A percentile compares a stretch with the other conserved stretches of the same genome.
Evolutionary conservation across 2,329 filamentous ascomycete species (phyloP).

Genomic region (Beauveria caledonica): DNA sequence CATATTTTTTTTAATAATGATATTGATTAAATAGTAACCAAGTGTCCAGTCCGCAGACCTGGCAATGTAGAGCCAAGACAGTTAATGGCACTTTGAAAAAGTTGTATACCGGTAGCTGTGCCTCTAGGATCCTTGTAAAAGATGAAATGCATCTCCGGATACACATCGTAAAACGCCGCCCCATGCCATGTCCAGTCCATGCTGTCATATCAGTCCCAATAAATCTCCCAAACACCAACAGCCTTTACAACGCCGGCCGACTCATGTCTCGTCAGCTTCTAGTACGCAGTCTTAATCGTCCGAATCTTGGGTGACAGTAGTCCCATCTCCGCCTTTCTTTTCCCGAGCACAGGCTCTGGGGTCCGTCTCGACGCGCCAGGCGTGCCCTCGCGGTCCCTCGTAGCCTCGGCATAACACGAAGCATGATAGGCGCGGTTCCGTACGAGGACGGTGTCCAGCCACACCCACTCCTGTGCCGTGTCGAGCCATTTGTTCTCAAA

Average conservation of each 20-base stretch:
- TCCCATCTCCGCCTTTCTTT: conserved; percentile 64
- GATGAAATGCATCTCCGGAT: background rate
- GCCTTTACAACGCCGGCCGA: background rate
- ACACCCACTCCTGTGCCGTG: conserved; percentile 92
- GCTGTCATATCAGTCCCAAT: background rate
- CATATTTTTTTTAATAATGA: background rate
- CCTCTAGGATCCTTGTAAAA: background rate
- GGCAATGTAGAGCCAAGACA: background rate
- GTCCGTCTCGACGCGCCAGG: conserved; percentile 37
- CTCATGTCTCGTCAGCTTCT: background rate
- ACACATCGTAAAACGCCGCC: background rate
- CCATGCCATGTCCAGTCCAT: background rate
- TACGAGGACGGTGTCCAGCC: conserved; percentile 78
- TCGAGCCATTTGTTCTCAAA: conserved; percentile 91
- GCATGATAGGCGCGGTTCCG: conserved; percentile 80
- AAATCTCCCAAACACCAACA: background rate
- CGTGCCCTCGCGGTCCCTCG: conserved; percentile 49
- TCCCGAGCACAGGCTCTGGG: conserved; percentile 60
- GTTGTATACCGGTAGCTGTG: background rate
- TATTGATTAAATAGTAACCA: background rate
- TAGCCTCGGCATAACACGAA: conserved; percentile 79
- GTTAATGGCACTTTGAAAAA: background rate
- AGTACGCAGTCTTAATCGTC: conserved; percentile 8
- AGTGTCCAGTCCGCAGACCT: background rate
- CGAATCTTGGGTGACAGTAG: conserved; percentile 30